Evolutionary conservation across 177 flowering plant species (phyloP).

Genomic region (Vitis hybrid): DNA sequence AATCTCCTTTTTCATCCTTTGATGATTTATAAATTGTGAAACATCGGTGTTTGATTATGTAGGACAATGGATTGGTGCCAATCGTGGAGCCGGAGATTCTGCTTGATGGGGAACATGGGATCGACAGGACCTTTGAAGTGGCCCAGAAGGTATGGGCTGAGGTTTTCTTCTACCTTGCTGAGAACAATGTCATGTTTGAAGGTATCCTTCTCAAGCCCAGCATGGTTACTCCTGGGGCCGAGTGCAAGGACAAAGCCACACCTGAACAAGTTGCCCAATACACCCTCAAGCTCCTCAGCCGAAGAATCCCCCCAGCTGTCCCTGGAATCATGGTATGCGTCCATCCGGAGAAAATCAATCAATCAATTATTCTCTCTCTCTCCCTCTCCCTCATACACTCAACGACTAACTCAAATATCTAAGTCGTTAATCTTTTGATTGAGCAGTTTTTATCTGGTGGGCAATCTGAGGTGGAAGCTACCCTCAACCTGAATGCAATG

Average conservation of each 20-base stretch:
- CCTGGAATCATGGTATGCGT: slow-evolving; percentile 85
- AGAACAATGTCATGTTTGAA: slow-evolving; percentile 78
- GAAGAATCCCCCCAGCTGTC: slow-evolving; percentile 79
- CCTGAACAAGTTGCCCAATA: slow-evolving; percentile 69
- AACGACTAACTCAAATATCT: not conserved
- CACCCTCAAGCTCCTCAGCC: slow-evolving; percentile 77
- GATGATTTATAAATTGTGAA: slow-evolving; percentile 23
- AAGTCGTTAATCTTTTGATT: not conserved
- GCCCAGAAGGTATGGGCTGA: slow-evolving; percentile 84
- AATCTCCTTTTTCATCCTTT: slow-evolving; percentile 46
- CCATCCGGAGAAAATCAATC: slow-evolving; percentile 10
- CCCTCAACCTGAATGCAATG: slow-evolving; percentile 88
- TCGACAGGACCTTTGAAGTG: slow-evolving; percentile 83
- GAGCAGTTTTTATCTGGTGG: slow-evolving; percentile 91
- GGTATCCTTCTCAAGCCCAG: slow-evolving; percentile 93
- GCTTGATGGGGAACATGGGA: slow-evolving; percentile 82
- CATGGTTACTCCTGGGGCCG: slow-evolving; percentile 98
- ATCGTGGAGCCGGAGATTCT: slow-evolving; percentile 88
- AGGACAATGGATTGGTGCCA: slow-evolving; percentile 86
- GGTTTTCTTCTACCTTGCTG: slow-evolving; percentile 80
- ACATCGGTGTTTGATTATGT: slow-evolving; percentile 20
- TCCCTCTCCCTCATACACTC: not conserved
- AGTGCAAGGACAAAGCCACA: slow-evolving; percentile 77
- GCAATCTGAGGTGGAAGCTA: slow-evolving; percentile 94
- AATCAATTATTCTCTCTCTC: not conserved